Conservation (phyloP, 139 green algal species). For the Parachlorella kessleri region DNA sequence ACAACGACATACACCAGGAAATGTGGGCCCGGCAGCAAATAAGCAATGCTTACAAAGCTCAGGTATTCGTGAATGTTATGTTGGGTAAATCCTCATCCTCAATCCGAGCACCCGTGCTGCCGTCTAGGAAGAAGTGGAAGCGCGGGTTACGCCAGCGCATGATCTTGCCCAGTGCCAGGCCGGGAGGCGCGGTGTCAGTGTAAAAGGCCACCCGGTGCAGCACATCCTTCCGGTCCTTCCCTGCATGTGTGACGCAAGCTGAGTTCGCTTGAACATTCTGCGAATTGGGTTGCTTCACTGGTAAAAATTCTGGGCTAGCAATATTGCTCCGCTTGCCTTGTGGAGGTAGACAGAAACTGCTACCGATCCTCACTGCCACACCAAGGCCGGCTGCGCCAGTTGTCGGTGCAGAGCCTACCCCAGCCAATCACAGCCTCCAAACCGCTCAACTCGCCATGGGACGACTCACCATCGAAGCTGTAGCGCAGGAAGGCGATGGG, state of each 20-base stretch:
- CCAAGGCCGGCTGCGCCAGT: too few species aligned
- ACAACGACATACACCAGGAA: too few species aligned
- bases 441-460: too few species aligned
- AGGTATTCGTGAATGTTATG: neutral
- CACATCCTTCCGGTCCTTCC: neutral
- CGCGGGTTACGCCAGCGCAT: neutral
- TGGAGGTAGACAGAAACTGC: too few species aligned
- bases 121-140: neutral
- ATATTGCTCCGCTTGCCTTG: too few species aligned
- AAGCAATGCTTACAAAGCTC: too few species aligned
- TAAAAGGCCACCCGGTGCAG: neutral
- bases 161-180: neutral
- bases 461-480: neutral
- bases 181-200: neutral
- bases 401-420: too few species aligned
- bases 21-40: too few species aligned
- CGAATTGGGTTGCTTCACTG: too few species aligned
- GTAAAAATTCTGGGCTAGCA: too few species aligned
- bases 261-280: neutral
- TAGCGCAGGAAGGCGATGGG: neutral
- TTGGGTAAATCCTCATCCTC: neutral
- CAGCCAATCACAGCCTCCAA: too few species aligned
- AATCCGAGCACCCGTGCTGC: neutral
- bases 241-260: neutral
- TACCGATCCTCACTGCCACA: too few species aligned